These are phyloP conservation scores for Ajuga chamaepitys DNA, from an alignment of 257 asterid genomes.

Conservation along the genomic window DNA sequence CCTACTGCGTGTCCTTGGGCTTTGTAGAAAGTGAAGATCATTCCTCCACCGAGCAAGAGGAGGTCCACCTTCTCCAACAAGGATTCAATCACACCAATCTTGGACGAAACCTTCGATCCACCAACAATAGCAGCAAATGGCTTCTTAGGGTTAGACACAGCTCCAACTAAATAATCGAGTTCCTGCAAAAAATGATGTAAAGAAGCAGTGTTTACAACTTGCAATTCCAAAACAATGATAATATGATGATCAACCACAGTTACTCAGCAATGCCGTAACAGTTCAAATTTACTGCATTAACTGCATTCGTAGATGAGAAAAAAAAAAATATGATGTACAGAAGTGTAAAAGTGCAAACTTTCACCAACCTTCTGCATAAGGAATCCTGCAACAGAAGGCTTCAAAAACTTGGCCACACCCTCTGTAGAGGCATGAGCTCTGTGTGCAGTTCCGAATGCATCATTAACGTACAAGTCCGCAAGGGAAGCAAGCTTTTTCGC, in stretches of 20 bases:
- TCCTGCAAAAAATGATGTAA: conserved; percentile 44
- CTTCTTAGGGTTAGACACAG: conserved; percentile 70
- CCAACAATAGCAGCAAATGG: conserved; percentile 92
- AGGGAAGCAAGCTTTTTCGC: conserved; percentile 54
- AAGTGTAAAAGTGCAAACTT: not conserved
- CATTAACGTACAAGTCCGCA: conserved; percentile 62
- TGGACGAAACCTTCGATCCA: conserved; percentile 74
- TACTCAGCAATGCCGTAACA: not conserved
- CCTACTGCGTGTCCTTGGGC: conserved; percentile 79
- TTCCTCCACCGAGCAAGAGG: conserved; percentile 80
- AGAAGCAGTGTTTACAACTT: not conserved
- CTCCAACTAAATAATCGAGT: conserved; percentile 79
- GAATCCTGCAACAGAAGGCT: conserved; percentile 50
- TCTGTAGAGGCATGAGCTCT: conserved; percentile 62
- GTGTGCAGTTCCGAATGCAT: conserved; percentile 85
- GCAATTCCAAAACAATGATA: not conserved
- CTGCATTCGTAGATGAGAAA: not conserved
- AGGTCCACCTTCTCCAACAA: conserved; percentile 60
- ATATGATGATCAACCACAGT: not conserved
- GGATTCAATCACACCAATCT: conserved; percentile 70
- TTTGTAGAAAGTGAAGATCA: conserved; percentile 79
- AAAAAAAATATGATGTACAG: not conserved
- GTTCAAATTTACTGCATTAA: not conserved
- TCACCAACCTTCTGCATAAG: conserved; percentile 52
- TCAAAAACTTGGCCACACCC: conserved; percentile 43